Evolutionary conservation across 345 rosid genomes (phyloP), one percentile per base, ranked within the genome.

Genomic region (Zanthoxylum bungeanum): DNA sequence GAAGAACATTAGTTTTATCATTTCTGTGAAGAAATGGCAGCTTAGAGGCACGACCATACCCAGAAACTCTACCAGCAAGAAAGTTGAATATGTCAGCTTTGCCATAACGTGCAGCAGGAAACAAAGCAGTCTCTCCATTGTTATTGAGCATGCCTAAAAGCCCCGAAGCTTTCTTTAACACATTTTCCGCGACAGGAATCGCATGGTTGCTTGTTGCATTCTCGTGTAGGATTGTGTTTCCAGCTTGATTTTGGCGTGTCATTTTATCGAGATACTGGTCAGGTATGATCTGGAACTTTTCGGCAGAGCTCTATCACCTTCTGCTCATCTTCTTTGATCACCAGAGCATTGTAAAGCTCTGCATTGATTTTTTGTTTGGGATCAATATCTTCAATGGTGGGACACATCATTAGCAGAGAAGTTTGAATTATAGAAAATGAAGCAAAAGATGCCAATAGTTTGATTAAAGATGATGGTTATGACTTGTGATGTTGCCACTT

Each of bases 211-310:
- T 10, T 5, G 73, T 64, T 2, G 76, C 76, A 49, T 60, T 62
- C 27, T 77, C 73, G 19, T 77, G 80, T 10, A 77, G 73, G 21
- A 44, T 65, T 4, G 73, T 72, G 60, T 77, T 73, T 17, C 76
- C 80, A 1, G 49, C 25, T 9, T 30, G 8, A 11, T 60, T 60
- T 8, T 60, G 64, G 9, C 64, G 64, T 4, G 42, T 60, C 66
- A 61, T 39, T 61, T 61, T 61, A 49, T 61, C 50, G 9, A 61
- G 49, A 36, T n/a, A 24, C 5, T 1, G 12, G 0, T 61, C 30
- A 4, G 66, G 66, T 30, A 22, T 61, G 66, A 61, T 61, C 66
- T 8, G 66, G 66, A 1, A 39, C 2, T 61, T 24, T 62, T 22
- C 51, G 4, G 33, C 66, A 40, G 1, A 62, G 19, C 11, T 40